These are phyloP conservation scores for Acanthamoeba sp. DNA, from an alignment of 208 protist species.

Conservation along the genomic window DNA sequence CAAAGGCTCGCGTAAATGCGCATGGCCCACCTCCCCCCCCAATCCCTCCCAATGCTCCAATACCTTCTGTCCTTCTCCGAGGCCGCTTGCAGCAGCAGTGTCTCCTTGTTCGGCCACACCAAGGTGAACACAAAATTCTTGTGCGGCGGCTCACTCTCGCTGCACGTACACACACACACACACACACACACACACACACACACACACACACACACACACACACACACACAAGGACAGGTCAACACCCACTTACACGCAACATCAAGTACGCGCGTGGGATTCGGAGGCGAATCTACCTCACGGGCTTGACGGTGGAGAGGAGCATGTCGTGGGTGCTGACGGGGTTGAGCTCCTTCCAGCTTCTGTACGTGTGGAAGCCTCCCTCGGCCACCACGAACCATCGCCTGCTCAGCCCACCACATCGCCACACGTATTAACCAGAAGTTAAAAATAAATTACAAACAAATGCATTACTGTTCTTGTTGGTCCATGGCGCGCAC, in stretches of 20 bases:
- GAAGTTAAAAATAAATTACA: background rate
- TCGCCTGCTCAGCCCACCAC: background rate
- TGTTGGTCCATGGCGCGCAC: background rate
- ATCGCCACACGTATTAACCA: background rate
- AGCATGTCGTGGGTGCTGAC: slow-evolving; percentile 49
- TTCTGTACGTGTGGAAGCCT: slow-evolving; percentile 1
- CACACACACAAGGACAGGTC: background rate
- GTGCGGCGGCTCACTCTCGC: slow-evolving; percentile 34
- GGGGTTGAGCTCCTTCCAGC: slow-evolving; percentile 53
- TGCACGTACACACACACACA: background rate
- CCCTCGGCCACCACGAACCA: slow-evolving; percentile 61
- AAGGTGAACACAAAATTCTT: slow-evolving; percentile 35
- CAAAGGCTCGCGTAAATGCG: no score
- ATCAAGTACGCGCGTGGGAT: no score
- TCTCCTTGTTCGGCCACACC: slow-evolving; percentile 6
- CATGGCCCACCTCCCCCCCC: no score
- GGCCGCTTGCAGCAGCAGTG: slow-evolving; percentile 7
- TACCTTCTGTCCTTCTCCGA: slow-evolving; percentile 65
- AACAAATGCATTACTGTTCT: no score
- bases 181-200: background rate
- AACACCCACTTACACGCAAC: no score
- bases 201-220: background rate
- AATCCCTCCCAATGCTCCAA: no score
- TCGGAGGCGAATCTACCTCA: no score
- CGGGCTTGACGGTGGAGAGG: background rate